These are phyloP conservation scores for Geotrichum aggregatum DNA, from an alignment of 1,139 yeast genomes.

Conservation along the genomic window DNA sequence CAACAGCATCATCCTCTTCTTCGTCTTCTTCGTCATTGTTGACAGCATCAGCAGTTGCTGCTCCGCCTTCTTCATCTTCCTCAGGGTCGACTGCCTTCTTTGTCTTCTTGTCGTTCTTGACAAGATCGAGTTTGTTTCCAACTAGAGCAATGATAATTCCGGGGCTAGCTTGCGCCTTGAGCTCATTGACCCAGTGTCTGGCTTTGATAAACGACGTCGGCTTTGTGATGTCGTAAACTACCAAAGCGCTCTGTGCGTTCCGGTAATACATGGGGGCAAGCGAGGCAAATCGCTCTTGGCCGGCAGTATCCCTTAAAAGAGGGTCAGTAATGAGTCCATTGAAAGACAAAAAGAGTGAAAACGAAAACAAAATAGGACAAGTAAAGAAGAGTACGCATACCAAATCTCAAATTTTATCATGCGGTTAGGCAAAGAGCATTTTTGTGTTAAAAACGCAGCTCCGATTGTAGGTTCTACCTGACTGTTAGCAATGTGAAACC, in stretches of 20 bases:
- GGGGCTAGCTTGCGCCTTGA: conserved; percentile 82
- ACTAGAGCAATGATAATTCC: conserved; percentile 82
- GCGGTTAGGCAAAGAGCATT: conserved; percentile 84
- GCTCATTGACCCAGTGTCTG: conserved; percentile 92
- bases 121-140: conserved; percentile 75
- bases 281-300: conserved; percentile 85
- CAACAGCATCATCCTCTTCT: too few species aligned
- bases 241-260: conserved; percentile 82
- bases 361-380: neutral
- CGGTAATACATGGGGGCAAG: conserved; percentile 90
- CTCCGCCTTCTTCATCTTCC: conserved; percentile 37
- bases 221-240: conserved; percentile 67
- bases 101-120: conserved; percentile 21
- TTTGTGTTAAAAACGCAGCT: conserved; percentile 93
- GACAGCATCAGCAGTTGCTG: too few species aligned
- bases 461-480: conserved; percentile 35
- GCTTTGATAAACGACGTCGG: conserved; percentile 71
- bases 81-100: conserved; percentile 10
- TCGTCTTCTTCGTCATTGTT: too few species aligned
- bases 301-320: conserved; percentile 65
- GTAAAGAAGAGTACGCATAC: conserved; percentile 36
- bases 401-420: conserved; percentile 96
- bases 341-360: neutral
- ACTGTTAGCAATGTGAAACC: neutral
- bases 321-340: conserved; percentile 42